Conservation (phyloP, 2,329 filamentous ascomycete genomes). For the Thermothelomyces thermophilus region DNA sequence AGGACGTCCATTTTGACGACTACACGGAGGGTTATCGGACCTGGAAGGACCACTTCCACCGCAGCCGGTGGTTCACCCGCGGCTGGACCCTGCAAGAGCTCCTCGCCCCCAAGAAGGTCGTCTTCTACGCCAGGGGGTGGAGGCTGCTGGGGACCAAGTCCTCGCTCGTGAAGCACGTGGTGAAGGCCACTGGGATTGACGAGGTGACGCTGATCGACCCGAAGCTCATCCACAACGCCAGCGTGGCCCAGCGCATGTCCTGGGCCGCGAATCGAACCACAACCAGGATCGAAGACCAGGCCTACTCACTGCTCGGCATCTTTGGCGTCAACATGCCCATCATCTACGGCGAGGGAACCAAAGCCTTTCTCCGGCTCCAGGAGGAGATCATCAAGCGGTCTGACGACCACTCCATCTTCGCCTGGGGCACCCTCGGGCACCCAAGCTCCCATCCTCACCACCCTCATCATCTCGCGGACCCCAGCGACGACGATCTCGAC, state of each 20-base stretch:
- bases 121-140: slow-evolving; percentile 25
- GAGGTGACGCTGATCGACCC: slow-evolving; percentile 16
- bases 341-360: slow-evolving; percentile 35
- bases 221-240: slow-evolving; percentile 15
- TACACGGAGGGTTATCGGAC: slow-evolving; percentile 14
- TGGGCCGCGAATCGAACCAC: slow-evolving; percentile 34
- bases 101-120: slow-evolving; percentile 17
- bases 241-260: slow-evolving; percentile 35
- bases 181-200: slow-evolving; percentile 19
- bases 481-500: slow-evolving; percentile 15
- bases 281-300: slow-evolving; percentile 34
- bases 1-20: slow-evolving; percentile 26
- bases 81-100: slow-evolving; percentile 24
- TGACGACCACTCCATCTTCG: slow-evolving; percentile 24
- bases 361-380: slow-evolving; percentile 31
- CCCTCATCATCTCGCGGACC: background rate
- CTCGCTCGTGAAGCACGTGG: slow-evolving; percentile 17
- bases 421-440: slow-evolving; percentile 20
- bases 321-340: slow-evolving; percentile 40
- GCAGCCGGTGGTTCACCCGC: slow-evolving; percentile 20
- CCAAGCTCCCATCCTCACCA: slow-evolving; percentile 1
- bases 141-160: slow-evolving; percentile 20
- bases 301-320: slow-evolving; percentile 39
- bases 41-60: slow-evolving; percentile 20
- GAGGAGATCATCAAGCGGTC: slow-evolving; percentile 30